Evolutionary conservation across 2,329 filamentous ascomycete species (phyloP), one percentile per base, ranked within the genome.

Genomic region (Orbilia ellipsospora): DNA sequence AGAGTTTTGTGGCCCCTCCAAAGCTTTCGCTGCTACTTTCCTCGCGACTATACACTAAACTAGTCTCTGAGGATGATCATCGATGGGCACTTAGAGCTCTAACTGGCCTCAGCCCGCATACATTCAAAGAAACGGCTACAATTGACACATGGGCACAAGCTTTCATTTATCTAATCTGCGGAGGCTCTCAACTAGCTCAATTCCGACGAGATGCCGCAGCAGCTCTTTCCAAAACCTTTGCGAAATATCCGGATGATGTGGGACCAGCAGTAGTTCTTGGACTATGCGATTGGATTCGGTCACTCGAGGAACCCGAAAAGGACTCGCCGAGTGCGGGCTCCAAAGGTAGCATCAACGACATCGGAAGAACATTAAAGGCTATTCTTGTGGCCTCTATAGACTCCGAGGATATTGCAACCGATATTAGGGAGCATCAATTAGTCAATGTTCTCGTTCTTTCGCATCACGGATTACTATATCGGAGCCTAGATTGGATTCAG

Each of bases 21-120:
- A 97, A 96, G 81, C 90, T 92, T 13, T 96, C 94, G 0, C 95
- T 96, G 81, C 84, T 98, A 18, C 85, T 98, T 4, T 97, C 92
- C 80, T 87, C 91, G 40, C 90, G 92, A 76, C 88, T 97, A 4
- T 98, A 95, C 82, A 89, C 90, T 44, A 97, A 97, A 80, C 80
- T 97, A 23, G 86, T 87, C 1, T 83, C 85, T 0, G 89, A 90
- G 67, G 91, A 94, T 63, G 95, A 99, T 79, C 84, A 93, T 18
- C 85, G 84, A 64, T 97, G 95, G 92, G 87, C 92, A 61, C 84
- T 90, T 50, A 88, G 89, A 77, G 90, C 93, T 31, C 84, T 98
- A 57, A 84, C 87, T 15, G 87, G 89, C 26, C 83, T 90, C 15
- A 86, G 89, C 15, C 81, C 85, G 15, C 84, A 85, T 16, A 81